Evolutionary conservation across 176 grass and related monocot species (phyloP), one percentile per base, ranked within the genome.

Genomic region (Triticum dicoccoides): DNA sequence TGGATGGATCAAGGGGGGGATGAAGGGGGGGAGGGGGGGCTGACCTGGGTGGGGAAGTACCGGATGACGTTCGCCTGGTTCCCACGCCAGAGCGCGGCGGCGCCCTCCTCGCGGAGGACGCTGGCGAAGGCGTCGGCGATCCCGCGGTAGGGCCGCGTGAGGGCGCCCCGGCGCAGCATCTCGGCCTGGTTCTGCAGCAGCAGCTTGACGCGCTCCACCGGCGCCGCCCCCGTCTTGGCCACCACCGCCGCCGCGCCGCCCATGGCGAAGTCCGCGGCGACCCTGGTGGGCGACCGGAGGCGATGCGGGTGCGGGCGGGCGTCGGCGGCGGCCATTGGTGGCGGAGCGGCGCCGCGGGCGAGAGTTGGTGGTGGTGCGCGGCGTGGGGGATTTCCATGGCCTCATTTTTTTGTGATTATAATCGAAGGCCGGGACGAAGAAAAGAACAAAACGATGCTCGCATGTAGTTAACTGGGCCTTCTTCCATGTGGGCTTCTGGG

Each of bases 61-160:
- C 93, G 82, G 88, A 98, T 94, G 89, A 94, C 96, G 87, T 94
- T 98, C 84, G 93, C 96, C 81, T 98, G 93, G 85, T 98, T 95
- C 39, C 96, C 96, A 0, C 93, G 85, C 93, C 96, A 98, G 33
- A 98, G 86, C 7, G 91, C 90, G 69, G 89, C 70, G 80, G 76
- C 80, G 69, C 96, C 90, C 91, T 96, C 96, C 81, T 96, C 93
- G 67, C 71, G 89, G 74, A 98, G 69, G 37, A 98, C 79, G 76
- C 96, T 89, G n/a, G 74, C 14, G 89, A 94, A 98, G 81, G 86
- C 65, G 71, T 98, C 72, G 49, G 69, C 37, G 78, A 98, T 94
- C 14, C 93, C 93, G 9, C 3, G 51, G 86, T 96, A 98, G 63
- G 96, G 96, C 14, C 86, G 82, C 78, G 39, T 94, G 79, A 98